These are phyloP conservation scores for Datura wrightii DNA, from an alignment of 257 asterid genomes.

Conservation along the genomic window DNA sequence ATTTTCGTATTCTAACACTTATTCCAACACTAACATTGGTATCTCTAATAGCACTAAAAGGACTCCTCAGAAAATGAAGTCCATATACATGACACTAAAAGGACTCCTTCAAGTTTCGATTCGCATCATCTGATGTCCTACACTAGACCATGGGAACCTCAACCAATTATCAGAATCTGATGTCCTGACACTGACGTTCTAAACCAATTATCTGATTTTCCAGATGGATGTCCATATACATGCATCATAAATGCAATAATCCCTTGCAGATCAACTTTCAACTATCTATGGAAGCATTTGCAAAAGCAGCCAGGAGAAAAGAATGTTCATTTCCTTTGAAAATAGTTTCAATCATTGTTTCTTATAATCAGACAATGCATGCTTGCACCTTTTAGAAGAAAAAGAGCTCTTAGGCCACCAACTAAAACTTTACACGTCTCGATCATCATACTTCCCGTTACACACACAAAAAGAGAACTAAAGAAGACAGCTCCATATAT, in stretches of 20 bases:
- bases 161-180: neutral
- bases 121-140: neutral
- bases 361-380: neutral
- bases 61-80: neutral
- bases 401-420: neutral
- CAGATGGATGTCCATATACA: neutral
- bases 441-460: neutral
- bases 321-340: neutral
- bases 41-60: neutral
- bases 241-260: neutral
- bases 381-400: neutral
- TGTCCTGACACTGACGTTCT: neutral
- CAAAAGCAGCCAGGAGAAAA: neutral
- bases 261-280: neutral
- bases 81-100: no score
- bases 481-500: neutral
- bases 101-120: no score
- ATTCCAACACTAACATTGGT: neutral
- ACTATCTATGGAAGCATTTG: neutral
- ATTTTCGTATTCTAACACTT: neutral
- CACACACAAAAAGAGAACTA: neutral
- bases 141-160: neutral
- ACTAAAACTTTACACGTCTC: neutral
- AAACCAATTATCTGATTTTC: neutral
- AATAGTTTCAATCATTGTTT: constrained; percentile 2